Conservation (phyloP, 805 yeast species). For the Candida vaughaniae region DNA sequence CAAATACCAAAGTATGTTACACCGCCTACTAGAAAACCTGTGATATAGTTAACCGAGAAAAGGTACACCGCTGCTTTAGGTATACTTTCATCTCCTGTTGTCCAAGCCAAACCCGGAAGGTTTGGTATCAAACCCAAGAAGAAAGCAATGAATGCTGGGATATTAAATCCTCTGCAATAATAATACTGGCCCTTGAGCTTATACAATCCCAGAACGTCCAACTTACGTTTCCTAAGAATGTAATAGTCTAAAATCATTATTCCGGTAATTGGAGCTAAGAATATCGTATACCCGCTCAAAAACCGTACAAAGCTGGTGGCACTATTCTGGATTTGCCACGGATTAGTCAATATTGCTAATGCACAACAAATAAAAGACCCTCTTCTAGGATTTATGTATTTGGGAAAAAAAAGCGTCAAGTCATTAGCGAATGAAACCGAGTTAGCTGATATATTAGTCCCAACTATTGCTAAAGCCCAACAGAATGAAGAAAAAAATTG, state of each 20-base stretch:
- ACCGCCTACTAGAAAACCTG: conserved; percentile 8
- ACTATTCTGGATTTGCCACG: conserved; percentile 14
- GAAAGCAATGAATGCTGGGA: conserved; percentile 12
- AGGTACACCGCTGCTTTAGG: conserved; percentile 10
- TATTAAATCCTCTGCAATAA: conserved; percentile 9
- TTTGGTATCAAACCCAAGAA: conserved; percentile 17
- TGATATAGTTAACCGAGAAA: conserved; percentile 10
- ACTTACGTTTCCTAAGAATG: conserved; percentile 3
- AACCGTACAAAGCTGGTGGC: conserved; percentile 12
- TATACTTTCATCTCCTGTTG: conserved; percentile 7
- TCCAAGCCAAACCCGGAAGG: conserved; percentile 12
- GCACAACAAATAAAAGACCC: conserved; percentile 57
- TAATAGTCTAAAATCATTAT: conserved; percentile 9
- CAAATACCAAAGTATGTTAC: conserved; percentile 7
- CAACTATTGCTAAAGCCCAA: conserved; percentile 32
- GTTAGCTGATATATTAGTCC: conserved; percentile 74
- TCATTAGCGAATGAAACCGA: conserved; percentile 64
- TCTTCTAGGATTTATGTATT: conserved; percentile 68
- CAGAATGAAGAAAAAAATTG: conserved; percentile 13
- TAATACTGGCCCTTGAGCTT: conserved; percentile 6
- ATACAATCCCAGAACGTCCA: conserved; percentile 6
- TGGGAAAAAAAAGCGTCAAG: conserved; percentile 64
- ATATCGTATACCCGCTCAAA: conserved; percentile 15
- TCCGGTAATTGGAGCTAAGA: conserved; percentile 9
- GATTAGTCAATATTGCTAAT: conserved; percentile 6